phyloP scores from a whole-genome alignment of 495 filamentous ascomycete genomes.

The Lasiosphaeris hirsuta region DNA sequence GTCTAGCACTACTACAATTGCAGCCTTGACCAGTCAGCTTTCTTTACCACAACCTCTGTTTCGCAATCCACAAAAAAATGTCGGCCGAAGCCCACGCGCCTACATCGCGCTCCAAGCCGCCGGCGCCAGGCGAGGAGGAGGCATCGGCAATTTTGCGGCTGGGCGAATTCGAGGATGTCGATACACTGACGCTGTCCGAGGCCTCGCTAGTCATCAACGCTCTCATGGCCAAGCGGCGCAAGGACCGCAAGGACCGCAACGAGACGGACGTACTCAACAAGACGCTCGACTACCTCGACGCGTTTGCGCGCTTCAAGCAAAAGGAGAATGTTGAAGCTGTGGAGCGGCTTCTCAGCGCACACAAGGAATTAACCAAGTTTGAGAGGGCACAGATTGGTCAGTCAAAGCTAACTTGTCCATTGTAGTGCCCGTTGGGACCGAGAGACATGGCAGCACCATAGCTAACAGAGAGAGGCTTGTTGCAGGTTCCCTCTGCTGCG shows the following conservation, averaged over 20 bases:
- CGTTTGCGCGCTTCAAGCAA: constrained; percentile 91
- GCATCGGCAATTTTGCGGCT: constrained; percentile 75
- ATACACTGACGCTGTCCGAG: constrained; percentile 83
- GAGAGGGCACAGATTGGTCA: constrained; percentile 90
- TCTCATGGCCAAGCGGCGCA: constrained; percentile 69
- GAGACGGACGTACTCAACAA: constrained; percentile 75
- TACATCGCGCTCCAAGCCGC: constrained; percentile 68
- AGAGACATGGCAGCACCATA: no score
- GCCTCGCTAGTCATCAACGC: constrained; percentile 89
- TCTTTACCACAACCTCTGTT: not conserved
- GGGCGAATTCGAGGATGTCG: constrained; percentile 86
- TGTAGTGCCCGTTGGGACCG: no score
- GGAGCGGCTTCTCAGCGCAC: constrained; percentile 71
- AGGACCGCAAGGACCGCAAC: constrained; percentile 59
- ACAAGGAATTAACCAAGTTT: constrained; percentile 80
- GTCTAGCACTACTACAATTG: no score
- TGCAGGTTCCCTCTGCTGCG: constrained; percentile 83
- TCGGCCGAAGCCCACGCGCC: constrained; percentile 37
- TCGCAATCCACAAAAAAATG: constrained; percentile 12
- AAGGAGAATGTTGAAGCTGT: constrained; percentile 92
- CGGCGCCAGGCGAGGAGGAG: constrained; percentile 81
- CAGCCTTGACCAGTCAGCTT: not conserved
- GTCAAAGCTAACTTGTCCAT: constrained; percentile 16
- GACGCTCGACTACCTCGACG: constrained; percentile 85
- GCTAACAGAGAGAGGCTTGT: no score